Evolutionary conservation across 768 basidiomycete genomes (phyloP).

Genomic region (Glaciozyma antarctica): DNA sequence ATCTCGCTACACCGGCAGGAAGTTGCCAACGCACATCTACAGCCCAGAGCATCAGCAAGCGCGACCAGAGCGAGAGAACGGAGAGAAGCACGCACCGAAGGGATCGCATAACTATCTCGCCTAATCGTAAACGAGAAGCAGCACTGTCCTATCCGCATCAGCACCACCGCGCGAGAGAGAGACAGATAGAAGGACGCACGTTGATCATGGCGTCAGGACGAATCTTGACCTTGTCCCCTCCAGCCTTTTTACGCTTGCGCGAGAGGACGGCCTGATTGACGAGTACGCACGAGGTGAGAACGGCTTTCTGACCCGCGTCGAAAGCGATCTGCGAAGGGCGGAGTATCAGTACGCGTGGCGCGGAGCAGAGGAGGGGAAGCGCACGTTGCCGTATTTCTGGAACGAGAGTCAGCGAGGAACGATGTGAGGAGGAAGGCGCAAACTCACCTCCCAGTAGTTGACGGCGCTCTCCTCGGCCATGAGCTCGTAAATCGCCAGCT

Average conservation of each 20-base stretch:
- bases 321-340: conserved; percentile 61
- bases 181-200: conserved; percentile 81
- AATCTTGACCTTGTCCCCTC: conserved; percentile 27
- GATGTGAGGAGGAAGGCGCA: background rate
- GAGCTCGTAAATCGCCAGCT: conserved; percentile 90
- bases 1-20: background rate
- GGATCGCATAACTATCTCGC: conserved; percentile 32
- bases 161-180: conserved; percentile 55
- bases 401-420: conserved; percentile 5
- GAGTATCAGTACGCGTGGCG: background rate
- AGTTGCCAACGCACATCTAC: background rate
- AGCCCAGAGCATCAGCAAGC: background rate
- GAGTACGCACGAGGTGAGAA: conserved; percentile 80
- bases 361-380: conserved; percentile 12
- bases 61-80: conserved; percentile 52
- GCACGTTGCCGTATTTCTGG: conserved; percentile 73
- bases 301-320: conserved; percentile 82
- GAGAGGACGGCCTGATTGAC: conserved; percentile 22
- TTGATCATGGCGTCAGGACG: conserved; percentile 66
- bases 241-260: conserved; percentile 16
- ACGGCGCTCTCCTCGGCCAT: conserved; percentile 97
- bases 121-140: conserved; percentile 42
- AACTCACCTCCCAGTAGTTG: conserved; percentile 72
- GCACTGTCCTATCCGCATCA: conserved; percentile 23
- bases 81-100: conserved; percentile 65